phyloP scores from a whole-genome alignment of 805 yeast species.

The Cyberlindnera suaveolens region DNA sequence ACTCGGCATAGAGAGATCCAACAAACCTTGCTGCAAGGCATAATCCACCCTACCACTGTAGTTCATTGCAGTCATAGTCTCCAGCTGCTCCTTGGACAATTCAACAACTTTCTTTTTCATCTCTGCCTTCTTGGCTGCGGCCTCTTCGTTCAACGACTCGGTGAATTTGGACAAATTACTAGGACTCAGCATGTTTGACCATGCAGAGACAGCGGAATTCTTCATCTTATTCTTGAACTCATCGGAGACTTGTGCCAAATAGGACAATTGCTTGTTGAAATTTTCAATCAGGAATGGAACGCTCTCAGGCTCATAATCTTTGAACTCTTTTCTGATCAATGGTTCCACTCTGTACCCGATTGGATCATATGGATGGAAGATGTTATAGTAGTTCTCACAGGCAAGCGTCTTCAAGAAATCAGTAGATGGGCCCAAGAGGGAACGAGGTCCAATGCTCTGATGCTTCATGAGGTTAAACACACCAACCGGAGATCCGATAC shows the following conservation, averaged over 20 bases:
- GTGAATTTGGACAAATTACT: not conserved
- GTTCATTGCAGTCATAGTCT: slow-evolving; percentile 46
- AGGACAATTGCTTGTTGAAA: slow-evolving; percentile 33
- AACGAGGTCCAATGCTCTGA: slow-evolving; percentile 46
- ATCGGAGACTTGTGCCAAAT: slow-evolving; percentile 30
- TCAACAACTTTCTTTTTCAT: slow-evolving; percentile 14
- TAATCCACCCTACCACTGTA: slow-evolving; percentile 78
- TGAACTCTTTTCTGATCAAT: slow-evolving; percentile 45
- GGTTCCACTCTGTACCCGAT: slow-evolving; percentile 90
- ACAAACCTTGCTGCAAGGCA: slow-evolving; percentile 65
- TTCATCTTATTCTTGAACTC: slow-evolving; percentile 9
- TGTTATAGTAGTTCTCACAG: slow-evolving; percentile 65
- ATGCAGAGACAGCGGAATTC: slow-evolving; percentile 7
- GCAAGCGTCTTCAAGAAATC: slow-evolving; percentile 34
- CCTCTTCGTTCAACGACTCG: not conserved
- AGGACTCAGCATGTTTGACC: slow-evolving; percentile 8
- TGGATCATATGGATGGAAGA: slow-evolving; percentile 90
- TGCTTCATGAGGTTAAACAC: slow-evolving; percentile 71
- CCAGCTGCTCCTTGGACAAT: slow-evolving; percentile 24
- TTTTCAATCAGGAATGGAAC: slow-evolving; percentile 47
- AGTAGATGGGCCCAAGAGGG: slow-evolving; percentile 6
- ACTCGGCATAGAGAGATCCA: slow-evolving; percentile 78
- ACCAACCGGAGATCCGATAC: slow-evolving; percentile 89
- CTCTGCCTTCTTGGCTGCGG: slow-evolving; percentile 5
- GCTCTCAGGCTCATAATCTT: slow-evolving; percentile 45